phyloP scores from a whole-genome alignment of 129 eudicot species.

The Saposhnikovia divaricata region DNA sequence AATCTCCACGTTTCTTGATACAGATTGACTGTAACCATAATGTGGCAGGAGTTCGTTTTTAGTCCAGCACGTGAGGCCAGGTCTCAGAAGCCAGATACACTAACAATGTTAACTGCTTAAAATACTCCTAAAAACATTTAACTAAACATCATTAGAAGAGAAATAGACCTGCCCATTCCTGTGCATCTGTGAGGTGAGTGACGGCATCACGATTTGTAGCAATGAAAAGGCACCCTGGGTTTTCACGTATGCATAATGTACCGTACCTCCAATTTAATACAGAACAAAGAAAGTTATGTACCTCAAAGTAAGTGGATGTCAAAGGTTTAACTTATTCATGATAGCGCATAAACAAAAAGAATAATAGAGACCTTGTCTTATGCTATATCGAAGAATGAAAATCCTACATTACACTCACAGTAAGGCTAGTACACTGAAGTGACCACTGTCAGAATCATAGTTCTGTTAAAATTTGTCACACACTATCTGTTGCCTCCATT shows the following conservation, averaged over 20 bases:
- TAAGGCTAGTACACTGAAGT: not conserved
- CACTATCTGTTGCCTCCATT: not conserved
- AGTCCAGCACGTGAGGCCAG: not conserved
- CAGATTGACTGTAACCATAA: not conserved
- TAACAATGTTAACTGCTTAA: not conserved
- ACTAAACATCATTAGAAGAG: not conserved
- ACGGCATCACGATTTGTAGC: constrained; percentile 99
- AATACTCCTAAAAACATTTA: not conserved
- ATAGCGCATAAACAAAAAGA: not conserved
- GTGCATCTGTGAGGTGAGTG: constrained; percentile 96
- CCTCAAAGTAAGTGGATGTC: not conserved
- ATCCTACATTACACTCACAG: not conserved
- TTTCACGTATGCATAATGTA: constrained; percentile 93
- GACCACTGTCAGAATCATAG: not conserved
- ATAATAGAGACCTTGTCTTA: not conserved
- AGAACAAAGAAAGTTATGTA: not conserved
- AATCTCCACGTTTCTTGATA: not conserved
- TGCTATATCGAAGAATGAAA: not conserved
- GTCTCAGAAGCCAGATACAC: not conserved
- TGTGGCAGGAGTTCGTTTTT: not conserved
- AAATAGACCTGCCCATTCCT: constrained; percentile 97
- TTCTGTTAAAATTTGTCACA: not conserved
- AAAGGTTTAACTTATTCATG: not conserved
- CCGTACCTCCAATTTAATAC: constrained; percentile 54
- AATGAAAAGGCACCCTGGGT: constrained; percentile 95